These are phyloP conservation scores for Hibiscus mutabilis DNA, from an alignment of 345 rosid genomes.

Conservation along the genomic window DNA sequence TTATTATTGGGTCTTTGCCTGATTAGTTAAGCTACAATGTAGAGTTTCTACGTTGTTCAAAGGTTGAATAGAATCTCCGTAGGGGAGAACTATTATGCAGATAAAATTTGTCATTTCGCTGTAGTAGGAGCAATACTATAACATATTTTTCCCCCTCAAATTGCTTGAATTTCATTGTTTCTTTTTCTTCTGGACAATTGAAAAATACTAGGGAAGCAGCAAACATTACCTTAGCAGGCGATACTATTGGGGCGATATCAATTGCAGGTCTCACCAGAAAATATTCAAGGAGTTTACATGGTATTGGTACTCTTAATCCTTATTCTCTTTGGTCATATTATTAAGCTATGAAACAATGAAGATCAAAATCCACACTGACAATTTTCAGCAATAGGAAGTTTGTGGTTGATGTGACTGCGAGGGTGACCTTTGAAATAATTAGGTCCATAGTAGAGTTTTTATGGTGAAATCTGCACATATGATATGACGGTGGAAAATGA, in stretches of 20 bases:
- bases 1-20: too few species aligned
- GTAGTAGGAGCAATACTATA: neutral
- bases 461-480: too few species aligned
- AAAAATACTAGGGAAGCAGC: slow-evolving; percentile 76
- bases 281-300: slow-evolving; percentile 68
- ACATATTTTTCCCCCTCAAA: neutral
- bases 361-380: neutral
- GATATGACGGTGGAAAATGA: too few species aligned
- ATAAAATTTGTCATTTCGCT: neutral
- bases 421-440: too few species aligned
- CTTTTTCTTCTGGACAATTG: slow-evolving; percentile 35
- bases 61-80: too few species aligned
- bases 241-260: slow-evolving; percentile 64
- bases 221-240: slow-evolving; percentile 45
- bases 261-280: slow-evolving; percentile 73
- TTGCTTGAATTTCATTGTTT: neutral
- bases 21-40: too few species aligned
- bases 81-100: neutral
- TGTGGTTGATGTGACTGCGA: too few species aligned
- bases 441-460: too few species aligned
- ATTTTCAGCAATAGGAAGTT: too few species aligned
- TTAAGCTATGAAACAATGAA: neutral
- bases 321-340: neutral
- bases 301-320: slow-evolving; percentile 33
- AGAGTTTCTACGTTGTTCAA: too few species aligned